Conservation (phyloP, 352 stramenopile genomes). For the Globisporangium sylvaticum region DNA sequence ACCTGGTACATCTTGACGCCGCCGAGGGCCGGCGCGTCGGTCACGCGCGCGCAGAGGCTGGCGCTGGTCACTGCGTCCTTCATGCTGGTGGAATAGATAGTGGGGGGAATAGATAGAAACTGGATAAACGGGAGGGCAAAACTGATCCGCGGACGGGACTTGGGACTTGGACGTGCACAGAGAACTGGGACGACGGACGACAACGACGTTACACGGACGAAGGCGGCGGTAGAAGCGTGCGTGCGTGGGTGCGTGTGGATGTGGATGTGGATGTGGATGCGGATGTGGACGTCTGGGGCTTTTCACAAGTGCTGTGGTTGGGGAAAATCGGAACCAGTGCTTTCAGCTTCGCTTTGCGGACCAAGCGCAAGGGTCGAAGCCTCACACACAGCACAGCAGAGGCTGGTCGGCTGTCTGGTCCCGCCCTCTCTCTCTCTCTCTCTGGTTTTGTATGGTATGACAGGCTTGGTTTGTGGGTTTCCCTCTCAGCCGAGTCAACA, state of each 20-base stretch:
- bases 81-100: constrained; percentile 34
- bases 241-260: neutral
- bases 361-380: neutral
- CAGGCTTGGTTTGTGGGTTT: neutral
- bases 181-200: constrained; percentile 3
- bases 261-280: neutral
- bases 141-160: constrained; percentile 1
- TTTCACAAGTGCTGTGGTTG: constrained; percentile 11
- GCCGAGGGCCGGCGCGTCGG: constrained; percentile 58
- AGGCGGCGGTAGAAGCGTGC: neutral
- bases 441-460: neutral
- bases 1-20: constrained; percentile 83
- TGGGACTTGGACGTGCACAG: neutral
- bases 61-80: constrained; percentile 35
- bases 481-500: neutral
- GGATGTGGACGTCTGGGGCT: constrained; percentile 1
- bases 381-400: too few relatives aligned
- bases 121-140: neutral
- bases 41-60: constrained; percentile 48
- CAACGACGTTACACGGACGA: constrained; percentile 4
- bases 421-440: neutral
- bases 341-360: neutral
- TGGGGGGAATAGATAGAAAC: constrained; percentile 9
- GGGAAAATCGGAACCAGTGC: constrained; percentile 4
- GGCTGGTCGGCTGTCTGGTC: neutral